These are phyloP conservation scores for Pyronema omphalodes DNA, from an alignment of 495 filamentous ascomycete species.

Conservation along the genomic window DNA sequence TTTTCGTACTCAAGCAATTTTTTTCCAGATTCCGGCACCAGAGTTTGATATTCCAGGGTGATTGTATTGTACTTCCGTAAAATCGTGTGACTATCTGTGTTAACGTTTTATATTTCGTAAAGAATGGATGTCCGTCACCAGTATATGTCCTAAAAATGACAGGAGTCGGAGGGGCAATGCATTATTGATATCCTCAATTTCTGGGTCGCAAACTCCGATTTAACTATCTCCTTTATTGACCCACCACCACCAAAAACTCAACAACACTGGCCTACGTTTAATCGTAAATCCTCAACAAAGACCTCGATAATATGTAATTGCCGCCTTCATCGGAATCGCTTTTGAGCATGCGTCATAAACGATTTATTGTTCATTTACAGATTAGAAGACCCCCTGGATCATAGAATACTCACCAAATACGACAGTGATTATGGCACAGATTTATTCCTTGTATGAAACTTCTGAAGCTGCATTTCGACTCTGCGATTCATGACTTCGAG, in stretches of 20 bases:
- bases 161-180: constrained; percentile 24
- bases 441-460: too few relatives aligned
- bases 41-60: too few relatives aligned
- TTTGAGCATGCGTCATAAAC: neutral
- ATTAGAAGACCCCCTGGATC: neutral
- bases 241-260: constrained; percentile 28
- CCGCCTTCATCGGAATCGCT: neutral
- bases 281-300: too few relatives aligned
- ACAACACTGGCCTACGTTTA: neutral
- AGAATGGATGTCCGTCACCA: constrained; percentile 25
- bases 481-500: too few relatives aligned
- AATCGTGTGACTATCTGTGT: neutral
- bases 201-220: constrained; percentile 10
- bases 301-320: neutral
- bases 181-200: constrained; percentile 24
- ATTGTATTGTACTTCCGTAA: neutral
- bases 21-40: too few relatives aligned
- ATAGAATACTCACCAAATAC: neutral
- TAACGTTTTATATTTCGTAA: constrained; percentile 18
- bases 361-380: constrained; percentile 3
- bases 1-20: too few relatives aligned
- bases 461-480: too few relatives aligned
- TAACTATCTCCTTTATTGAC: constrained; percentile 25
- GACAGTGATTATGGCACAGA: neutral
- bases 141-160: constrained; percentile 26